These are phyloP conservation scores for Austroboletus festivus DNA, from an alignment of 768 basidiomycete genomes.

Conservation along the genomic window DNA sequence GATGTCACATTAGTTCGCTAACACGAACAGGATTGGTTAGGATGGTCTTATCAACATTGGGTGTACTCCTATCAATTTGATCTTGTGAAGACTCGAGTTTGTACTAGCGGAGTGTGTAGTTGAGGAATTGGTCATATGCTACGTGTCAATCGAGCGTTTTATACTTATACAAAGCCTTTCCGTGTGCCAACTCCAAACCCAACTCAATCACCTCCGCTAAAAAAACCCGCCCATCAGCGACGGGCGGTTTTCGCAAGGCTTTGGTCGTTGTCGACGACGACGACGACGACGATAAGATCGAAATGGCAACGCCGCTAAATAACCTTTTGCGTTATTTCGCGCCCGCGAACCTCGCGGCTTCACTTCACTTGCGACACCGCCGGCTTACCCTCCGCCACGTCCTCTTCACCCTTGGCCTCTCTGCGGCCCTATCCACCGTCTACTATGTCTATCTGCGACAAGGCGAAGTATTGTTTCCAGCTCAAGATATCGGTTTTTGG, in stretches of 20 bases:
- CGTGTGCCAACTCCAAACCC: not conserved
- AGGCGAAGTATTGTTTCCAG: not conserved
- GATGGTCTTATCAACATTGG: slow-evolving; percentile 10
- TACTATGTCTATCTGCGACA: slow-evolving; percentile 15
- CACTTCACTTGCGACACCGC: not conserved
- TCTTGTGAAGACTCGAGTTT: not conserved
- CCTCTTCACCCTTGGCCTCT: slow-evolving; percentile 12
- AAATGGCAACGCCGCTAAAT: slow-evolving; percentile 2
- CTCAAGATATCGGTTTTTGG: not conserved
- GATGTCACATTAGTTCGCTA: not conserved
- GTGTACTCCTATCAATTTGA: slow-evolving; percentile 13
- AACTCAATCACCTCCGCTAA: not conserved
- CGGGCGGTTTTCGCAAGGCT: too few relatives aligned
- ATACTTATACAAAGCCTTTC: not conserved
- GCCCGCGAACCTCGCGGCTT: not conserved
- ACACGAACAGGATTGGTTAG: not conserved
- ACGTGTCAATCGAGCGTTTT: too few relatives aligned
- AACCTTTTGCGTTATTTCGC: slow-evolving; percentile 3
- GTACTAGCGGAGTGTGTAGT: not conserved
- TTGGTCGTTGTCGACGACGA: too few relatives aligned
- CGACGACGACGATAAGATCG: too few relatives aligned
- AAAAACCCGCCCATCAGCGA: too few relatives aligned
- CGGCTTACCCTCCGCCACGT: slow-evolving; percentile 17
- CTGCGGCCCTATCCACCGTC: slow-evolving; percentile 9
- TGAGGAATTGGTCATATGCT: not conserved